These are phyloP conservation scores for Ostreobium quekettii DNA, from an alignment of 139 green algal species.

Conservation along the genomic window DNA sequence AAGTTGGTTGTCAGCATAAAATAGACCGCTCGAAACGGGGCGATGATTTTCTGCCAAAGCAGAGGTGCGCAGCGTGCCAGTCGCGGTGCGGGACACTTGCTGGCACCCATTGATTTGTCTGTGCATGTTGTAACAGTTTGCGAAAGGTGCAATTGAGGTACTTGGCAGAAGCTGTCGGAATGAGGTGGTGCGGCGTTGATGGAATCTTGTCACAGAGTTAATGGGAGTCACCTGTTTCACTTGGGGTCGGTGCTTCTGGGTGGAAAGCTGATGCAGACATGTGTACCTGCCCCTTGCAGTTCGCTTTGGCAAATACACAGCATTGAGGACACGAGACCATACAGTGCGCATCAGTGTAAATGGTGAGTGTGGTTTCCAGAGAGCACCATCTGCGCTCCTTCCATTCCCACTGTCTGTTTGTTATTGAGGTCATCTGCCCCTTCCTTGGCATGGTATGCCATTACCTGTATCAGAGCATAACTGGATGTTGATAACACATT, in stretches of 20 bases:
- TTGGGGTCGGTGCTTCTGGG: too few relatives aligned
- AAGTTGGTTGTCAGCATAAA: background rate
- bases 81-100: background rate
- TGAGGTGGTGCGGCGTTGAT: too few relatives aligned
- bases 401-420: background rate
- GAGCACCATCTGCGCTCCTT: background rate
- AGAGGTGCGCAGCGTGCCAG: background rate
- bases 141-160: too few relatives aligned
- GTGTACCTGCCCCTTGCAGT: too few relatives aligned
- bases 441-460: background rate
- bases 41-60: background rate
- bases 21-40: background rate
- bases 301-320: constrained; percentile 90
- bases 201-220: too few relatives aligned
- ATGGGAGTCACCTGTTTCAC: too few relatives aligned
- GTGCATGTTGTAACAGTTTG: too few relatives aligned
- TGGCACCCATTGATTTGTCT: background rate
- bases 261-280: too few relatives aligned
- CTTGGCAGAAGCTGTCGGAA: too few relatives aligned
- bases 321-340: constrained; percentile 58
- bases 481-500: background rate
- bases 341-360: constrained; percentile 68
- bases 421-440: background rate
- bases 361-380: constrained; percentile 30
- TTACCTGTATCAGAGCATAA: background rate